Percentiles rank a stretch among this genome's conserved stretches.
These are phyloP conservation scores for Epichloe aotearoae DNA, from an alignment of 2,329 filamentous ascomycete species.

Conservation along the genomic window DNA sequence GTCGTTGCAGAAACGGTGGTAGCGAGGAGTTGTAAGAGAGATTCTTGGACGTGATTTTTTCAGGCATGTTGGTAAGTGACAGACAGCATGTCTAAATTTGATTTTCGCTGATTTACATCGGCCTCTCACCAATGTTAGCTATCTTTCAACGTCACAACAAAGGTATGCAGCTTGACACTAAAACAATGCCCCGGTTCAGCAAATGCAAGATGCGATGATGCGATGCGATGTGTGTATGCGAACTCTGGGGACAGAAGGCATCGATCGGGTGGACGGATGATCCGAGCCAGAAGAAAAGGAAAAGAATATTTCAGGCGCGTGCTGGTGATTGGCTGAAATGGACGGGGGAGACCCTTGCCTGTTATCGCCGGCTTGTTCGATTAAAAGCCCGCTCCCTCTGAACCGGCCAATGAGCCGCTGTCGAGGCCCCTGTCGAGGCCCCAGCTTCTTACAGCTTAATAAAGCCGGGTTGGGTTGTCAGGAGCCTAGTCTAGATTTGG, in stretches of 20 bases:
- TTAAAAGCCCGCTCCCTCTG: not conserved
- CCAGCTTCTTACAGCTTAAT: not conserved
- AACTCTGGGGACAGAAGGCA: not conserved
- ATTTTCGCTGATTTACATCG: too few relatives aligned
- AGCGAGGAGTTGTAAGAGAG: conserved; percentile 49
- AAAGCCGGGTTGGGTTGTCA: too few relatives aligned
- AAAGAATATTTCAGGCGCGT: not conserved
- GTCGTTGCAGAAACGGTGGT: conserved; percentile 46
- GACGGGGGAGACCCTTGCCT: not conserved
- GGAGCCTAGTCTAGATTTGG: not conserved
- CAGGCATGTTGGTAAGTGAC: conserved; percentile 25
- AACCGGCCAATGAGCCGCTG: not conserved
- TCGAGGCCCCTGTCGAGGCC: not conserved
- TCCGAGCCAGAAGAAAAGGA: not conserved
- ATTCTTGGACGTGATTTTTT: conserved; percentile 58
- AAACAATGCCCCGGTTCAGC: too few relatives aligned
- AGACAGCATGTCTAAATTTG: not conserved
- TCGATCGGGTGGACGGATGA: not conserved
- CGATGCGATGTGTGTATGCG: too few relatives aligned
- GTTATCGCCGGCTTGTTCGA: not conserved
- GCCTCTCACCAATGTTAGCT: too few relatives aligned
- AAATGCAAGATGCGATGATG: too few relatives aligned
- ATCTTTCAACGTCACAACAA: too few relatives aligned
- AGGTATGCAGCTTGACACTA: too few relatives aligned
- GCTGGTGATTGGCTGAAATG: not conserved